Conservation (phyloP, 1,139 yeast species). For the Pichia sp. region DNA sequence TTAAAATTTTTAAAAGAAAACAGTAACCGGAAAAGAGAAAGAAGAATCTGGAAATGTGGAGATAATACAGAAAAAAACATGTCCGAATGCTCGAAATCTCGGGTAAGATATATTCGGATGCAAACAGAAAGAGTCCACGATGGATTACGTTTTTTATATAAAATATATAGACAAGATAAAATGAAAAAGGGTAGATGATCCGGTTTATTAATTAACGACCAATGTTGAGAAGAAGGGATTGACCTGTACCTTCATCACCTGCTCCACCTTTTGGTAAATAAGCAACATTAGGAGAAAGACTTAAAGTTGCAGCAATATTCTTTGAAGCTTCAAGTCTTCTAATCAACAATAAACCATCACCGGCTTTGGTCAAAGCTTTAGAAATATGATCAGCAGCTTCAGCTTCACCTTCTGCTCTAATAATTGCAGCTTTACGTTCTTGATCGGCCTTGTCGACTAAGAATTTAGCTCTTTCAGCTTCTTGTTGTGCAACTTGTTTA, state of each 20-base stretch:
- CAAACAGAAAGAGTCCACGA: too few relatives aligned
- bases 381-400: conserved; percentile 96
- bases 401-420: conserved; percentile 99
- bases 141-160: too few relatives aligned
- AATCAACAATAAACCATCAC: conserved; percentile 90
- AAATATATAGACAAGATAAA: neutral
- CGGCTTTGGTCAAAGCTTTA: conserved; percentile 87
- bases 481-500: conserved; percentile 98
- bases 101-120: too few relatives aligned
- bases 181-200: neutral
- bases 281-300: conserved; percentile 80
- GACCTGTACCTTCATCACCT: conserved; percentile 33
- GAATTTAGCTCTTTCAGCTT: conserved; percentile 94
- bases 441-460: conserved; percentile 97
- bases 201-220: conserved; percentile 39
- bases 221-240: conserved; percentile 48
- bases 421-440: conserved; percentile 89
- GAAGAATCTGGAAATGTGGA: too few relatives aligned
- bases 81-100: too few relatives aligned
- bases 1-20: too few relatives aligned
- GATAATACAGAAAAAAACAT: too few relatives aligned
- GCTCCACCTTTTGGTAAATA: conserved; percentile 66
- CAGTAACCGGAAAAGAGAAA: too few relatives aligned
- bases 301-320: conserved; percentile 86
- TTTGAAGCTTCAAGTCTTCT: conserved; percentile 96